phyloP scores from a whole-genome alignment of 139 green algal species.

The Eudorina sp. region DNA sequence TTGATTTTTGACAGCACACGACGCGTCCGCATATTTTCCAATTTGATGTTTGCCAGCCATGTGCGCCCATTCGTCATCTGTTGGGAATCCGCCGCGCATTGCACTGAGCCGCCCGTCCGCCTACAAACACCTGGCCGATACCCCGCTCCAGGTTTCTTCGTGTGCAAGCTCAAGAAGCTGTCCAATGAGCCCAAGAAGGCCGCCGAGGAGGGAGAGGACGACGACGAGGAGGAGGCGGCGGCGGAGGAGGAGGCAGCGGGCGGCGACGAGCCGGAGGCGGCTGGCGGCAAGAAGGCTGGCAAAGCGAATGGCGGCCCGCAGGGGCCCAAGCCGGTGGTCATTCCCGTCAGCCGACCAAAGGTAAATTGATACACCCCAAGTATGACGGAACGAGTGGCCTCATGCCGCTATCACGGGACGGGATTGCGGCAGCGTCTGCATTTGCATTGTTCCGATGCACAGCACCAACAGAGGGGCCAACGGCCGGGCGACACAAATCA shows the following conservation, averaged over 20 bases:
- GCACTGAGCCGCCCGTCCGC: no score
- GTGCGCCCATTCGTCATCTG: no score
- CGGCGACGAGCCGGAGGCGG: conserved; percentile 18
- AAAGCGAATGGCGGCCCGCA: background rate
- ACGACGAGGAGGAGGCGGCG: conserved; percentile 22
- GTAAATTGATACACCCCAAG: background rate
- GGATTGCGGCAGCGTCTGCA: no score
- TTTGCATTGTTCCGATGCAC: no score
- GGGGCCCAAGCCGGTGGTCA: conserved; percentile 17
- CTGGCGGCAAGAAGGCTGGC: background rate
- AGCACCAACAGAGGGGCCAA: no score
- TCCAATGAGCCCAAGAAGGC: conserved; percentile 21
- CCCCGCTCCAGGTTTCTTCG: conserved; percentile 93
- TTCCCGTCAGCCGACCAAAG: conserved; percentile 46
- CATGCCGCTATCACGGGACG: no score
- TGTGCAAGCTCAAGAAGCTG: conserved; percentile 98
- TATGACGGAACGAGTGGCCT: background rate
- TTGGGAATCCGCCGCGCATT: no score
- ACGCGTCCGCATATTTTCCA: no score
- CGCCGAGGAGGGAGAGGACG: conserved; percentile 52
- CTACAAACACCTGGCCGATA: no score
- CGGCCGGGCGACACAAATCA: no score
- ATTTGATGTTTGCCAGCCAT: no score
- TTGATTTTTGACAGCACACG: no score
- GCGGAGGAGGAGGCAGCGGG: conserved; percentile 12